Conservation (phyloP, 2,329 filamentous ascomycete species). For the Aspergillus glaucus region DNA sequence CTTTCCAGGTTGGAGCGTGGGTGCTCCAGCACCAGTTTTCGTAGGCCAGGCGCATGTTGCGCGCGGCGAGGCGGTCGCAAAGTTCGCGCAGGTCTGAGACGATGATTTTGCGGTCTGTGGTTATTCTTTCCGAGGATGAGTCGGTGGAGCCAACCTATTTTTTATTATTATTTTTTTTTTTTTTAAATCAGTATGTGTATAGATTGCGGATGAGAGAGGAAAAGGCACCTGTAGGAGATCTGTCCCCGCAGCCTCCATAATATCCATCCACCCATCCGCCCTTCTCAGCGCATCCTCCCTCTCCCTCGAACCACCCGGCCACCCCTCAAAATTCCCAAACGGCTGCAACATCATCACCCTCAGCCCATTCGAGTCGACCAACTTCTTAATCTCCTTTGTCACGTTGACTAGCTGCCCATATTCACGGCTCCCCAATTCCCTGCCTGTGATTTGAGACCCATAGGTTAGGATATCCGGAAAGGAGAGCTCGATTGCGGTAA, state of each 20-base stretch:
- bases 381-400: conserved; percentile 47
- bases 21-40: conserved; percentile 82
- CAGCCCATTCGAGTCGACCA: conserved; percentile 51
- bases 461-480: conserved; percentile 67
- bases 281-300: conserved; percentile 57
- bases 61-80: conserved; percentile 54
- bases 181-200: not conserved
- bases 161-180: not conserved
- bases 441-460: conserved; percentile 46
- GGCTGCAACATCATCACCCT: conserved; percentile 67
- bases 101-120: conserved; percentile 44
- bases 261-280: conserved; percentile 60
- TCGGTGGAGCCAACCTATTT: conserved; percentile 58
- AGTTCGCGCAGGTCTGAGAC: conserved; percentile 58
- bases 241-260: conserved; percentile 65
- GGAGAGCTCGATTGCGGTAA: conserved; percentile 64
- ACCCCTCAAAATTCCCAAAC: conserved; percentile 72
- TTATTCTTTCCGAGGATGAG: conserved; percentile 49
- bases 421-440: conserved; percentile 51
- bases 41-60: conserved; percentile 60
- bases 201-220: not conserved
- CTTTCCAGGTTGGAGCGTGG: conserved; percentile 60
- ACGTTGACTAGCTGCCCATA: conserved; percentile 54
- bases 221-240: conserved; percentile 61
- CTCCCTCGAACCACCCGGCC: conserved; percentile 53